Percentiles rank a stretch among this genome's conserved stretches.
Conservation (phyloP, 2,329 filamentous ascomycete species). For the Diaporthe velutina region DNA sequence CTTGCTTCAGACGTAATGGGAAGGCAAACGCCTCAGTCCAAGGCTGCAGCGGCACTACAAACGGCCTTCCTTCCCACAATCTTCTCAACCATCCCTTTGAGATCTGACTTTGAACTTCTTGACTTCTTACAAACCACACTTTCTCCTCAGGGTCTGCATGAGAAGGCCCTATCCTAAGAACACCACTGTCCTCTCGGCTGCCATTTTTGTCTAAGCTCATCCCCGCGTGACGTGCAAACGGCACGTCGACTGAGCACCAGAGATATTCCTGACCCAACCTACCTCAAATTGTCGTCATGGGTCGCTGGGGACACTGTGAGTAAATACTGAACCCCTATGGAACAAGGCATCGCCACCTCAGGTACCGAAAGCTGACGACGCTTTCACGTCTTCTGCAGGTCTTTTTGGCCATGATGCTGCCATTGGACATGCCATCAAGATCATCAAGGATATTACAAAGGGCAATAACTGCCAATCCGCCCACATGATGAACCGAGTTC, state of each 20-base stretch:
- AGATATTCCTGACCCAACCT: neutral
- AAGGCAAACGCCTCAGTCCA: neutral
- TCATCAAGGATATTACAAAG: neutral
- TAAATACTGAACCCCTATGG: neutral
- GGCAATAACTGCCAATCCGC: neutral
- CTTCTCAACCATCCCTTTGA: neutral
- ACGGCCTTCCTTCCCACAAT: neutral
- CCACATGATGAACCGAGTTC: neutral
- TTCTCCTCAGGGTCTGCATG: neutral
- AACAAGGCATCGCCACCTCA: neutral
- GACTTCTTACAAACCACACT: neutral
- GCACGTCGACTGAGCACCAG: neutral
- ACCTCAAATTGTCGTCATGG: constrained; percentile 6
- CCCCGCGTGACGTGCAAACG: neutral
- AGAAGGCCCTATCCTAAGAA: neutral
- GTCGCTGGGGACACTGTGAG: constrained; percentile 34
- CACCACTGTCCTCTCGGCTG: neutral
- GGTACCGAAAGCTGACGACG: neutral
- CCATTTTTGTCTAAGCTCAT: neutral
- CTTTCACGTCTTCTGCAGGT: neutral
- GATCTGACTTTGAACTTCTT: neutral
- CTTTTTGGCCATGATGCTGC: constrained; percentile 30
- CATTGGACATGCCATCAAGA: neutral
- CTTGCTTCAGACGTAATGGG: neutral
- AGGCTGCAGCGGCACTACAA: neutral